Conservation (phyloP, 345 rosid species). For the Dipteronia sinensis region DNA sequence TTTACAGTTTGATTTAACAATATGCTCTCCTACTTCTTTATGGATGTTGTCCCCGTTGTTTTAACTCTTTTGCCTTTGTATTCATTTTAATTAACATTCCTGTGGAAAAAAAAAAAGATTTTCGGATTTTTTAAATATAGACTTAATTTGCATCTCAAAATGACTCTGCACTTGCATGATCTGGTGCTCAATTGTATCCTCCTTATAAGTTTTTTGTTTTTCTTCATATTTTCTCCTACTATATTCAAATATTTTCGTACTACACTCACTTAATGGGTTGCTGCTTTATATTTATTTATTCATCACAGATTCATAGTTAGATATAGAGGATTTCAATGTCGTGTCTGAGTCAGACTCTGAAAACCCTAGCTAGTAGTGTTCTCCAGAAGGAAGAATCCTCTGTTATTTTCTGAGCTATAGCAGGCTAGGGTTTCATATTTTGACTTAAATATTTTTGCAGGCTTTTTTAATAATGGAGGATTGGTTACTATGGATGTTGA, state of each 20-base stretch:
- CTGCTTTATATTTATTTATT: not conserved
- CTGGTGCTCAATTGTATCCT: not conserved
- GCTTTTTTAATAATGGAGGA: conserved; percentile 28
- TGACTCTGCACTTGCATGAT: not conserved
- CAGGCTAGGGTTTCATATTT: conserved; percentile 32
- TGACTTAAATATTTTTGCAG: conserved; percentile 25
- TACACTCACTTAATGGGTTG: too few relatives aligned
- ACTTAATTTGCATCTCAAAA: not conserved
- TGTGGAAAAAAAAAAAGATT: not conserved
- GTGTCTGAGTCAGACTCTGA: conserved; percentile 7
- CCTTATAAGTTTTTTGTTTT: not conserved
- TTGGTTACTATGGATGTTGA: conserved; percentile 38
- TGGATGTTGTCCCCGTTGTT: not conserved
- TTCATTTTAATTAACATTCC: not conserved
- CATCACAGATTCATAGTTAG: too few relatives aligned
- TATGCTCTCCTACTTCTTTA: not conserved
- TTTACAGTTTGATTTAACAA: not conserved
- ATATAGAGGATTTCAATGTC: conserved; percentile 8
- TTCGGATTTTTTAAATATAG: too few relatives aligned
- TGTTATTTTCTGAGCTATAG: not conserved
- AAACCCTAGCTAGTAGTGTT: conserved; percentile 30
- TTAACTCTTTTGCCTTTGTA: not conserved
- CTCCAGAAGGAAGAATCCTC: conserved; percentile 10
- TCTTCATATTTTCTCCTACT: not conserved
- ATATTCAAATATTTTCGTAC: too few relatives aligned